Conservation (phyloP, 768 basidiomycete genomes). For the Tulasnella sp. region DNA sequence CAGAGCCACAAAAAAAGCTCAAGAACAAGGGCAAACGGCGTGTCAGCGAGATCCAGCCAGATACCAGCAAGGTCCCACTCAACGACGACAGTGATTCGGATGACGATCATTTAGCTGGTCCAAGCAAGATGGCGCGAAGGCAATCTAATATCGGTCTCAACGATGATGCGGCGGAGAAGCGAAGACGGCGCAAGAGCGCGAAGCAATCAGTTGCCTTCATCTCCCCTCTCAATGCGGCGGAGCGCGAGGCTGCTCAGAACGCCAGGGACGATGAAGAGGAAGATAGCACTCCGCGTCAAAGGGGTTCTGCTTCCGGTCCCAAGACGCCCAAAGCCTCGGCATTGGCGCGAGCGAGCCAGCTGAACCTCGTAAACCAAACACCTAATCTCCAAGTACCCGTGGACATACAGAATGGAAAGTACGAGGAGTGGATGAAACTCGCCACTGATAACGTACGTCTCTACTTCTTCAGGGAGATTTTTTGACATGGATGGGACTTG, state of each 20-base stretch:
- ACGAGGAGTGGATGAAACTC: constrained; percentile 99
- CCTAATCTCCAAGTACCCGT: constrained; percentile 31
- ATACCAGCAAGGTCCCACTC: constrained; percentile 5
- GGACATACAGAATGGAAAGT: constrained; percentile 86
- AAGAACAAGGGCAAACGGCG: constrained; percentile 21
- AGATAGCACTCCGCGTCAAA: background rate
- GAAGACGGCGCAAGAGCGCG: constrained; percentile 66
- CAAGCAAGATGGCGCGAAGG: background rate
- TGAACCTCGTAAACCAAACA: constrained; percentile 20
- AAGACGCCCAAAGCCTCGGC: constrained; percentile 23
- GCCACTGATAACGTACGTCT: constrained; percentile 86
- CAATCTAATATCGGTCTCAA: constrained; percentile 39
- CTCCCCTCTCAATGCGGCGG: constrained; percentile 34
- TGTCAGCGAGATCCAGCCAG: constrained; percentile 16
- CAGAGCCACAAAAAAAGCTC: constrained; percentile 25
- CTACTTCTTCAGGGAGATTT: background rate
- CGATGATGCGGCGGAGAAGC: constrained; percentile 81
- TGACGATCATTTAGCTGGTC: constrained; percentile 22
- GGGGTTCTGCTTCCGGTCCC: constrained; percentile 11
- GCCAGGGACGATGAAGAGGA: constrained; percentile 5
- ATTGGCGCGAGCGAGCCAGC: constrained; percentile 19
- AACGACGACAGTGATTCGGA: constrained; percentile 9
- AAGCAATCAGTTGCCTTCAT: constrained; percentile 39
- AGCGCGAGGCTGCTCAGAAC: constrained; percentile 42
- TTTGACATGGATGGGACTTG: background rate